Conservation (phyloP, 345 rosid species). For the Dipteronia sinensis region DNA sequence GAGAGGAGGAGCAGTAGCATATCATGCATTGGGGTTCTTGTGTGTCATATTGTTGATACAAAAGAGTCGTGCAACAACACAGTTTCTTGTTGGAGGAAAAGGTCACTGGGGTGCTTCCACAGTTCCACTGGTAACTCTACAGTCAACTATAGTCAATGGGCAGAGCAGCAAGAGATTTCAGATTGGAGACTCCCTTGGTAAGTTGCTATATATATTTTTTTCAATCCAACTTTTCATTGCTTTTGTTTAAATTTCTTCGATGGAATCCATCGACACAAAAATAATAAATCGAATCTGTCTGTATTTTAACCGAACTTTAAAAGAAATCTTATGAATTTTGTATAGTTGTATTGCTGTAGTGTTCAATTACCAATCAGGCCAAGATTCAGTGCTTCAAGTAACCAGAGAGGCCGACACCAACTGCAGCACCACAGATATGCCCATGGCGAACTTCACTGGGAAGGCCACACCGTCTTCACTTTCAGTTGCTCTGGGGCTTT, state of each 20-base stretch:
- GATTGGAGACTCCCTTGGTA: conserved; percentile 78
- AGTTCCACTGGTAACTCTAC: conserved; percentile 36
- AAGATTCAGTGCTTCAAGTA: conserved; percentile 77
- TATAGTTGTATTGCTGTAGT: conserved; percentile 39
- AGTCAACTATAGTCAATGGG: conserved; percentile 60
- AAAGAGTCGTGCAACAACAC: conserved; percentile 48
- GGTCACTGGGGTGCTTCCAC: conserved; percentile 63
- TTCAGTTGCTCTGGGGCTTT: conserved; percentile 57
- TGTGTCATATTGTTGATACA: conserved; percentile 42
- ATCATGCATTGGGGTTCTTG: conserved; percentile 36
- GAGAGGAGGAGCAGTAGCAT: neutral
- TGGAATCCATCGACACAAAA: too few species aligned
- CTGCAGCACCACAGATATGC: conserved; percentile 48
- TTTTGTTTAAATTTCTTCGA: too few species aligned
- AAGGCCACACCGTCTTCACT: conserved; percentile 60
- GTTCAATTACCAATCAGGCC: conserved; percentile 51
- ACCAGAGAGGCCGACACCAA: conserved; percentile 51
- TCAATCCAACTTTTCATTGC: neutral
- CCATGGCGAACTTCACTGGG: conserved; percentile 34
- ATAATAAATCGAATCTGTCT: too few species aligned
- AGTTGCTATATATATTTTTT: conserved; percentile 14
- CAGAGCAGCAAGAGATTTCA: conserved; percentile 70
- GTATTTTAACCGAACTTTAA: neutral
- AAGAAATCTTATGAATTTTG: neutral
- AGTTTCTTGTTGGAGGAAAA: conserved; percentile 58